phyloP scores from a whole-genome alignment of 441 rosid genomes.

The Arabidopsis hybrid region DNA sequence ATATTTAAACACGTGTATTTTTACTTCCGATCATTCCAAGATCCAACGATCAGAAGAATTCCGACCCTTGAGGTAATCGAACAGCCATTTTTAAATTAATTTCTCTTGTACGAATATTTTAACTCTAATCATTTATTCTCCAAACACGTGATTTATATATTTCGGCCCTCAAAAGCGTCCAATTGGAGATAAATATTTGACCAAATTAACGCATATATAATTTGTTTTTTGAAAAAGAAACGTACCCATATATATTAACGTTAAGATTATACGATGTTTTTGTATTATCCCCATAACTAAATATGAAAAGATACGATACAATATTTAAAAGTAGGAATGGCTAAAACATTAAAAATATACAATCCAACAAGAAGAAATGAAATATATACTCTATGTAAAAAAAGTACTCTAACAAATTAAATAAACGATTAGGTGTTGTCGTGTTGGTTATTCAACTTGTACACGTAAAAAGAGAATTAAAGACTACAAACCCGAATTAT shows the following conservation, averaged over 20 bases:
- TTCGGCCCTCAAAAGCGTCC: slow-evolving; percentile 4
- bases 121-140: slow-evolving; percentile 30
- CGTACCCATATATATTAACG: background rate
- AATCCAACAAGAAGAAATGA: background rate
- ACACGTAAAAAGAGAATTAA: background rate
- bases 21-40: background rate
- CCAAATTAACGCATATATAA: background rate
- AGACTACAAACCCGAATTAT: background rate
- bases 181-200: slow-evolving; percentile 9
- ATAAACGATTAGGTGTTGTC: background rate
- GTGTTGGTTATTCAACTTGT: background rate
- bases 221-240: too few relatives aligned
- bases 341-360: background rate
- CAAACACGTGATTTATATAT: slow-evolving; percentile 31
- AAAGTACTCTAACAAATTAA: background rate
- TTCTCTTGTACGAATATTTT: slow-evolving; percentile 22
- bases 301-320: background rate
- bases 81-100: slow-evolving; percentile 1
- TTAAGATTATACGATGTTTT: background rate
- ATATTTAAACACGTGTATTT: background rate
- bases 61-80: slow-evolving; percentile 34
- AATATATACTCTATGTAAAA: background rate
- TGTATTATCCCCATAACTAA: background rate
- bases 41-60: slow-evolving; percentile 37
- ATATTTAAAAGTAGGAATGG: background rate